Evolutionary conservation across 2,329 filamentous ascomycete genomes (phyloP).

Genomic region (Talaromyces sp.): DNA sequence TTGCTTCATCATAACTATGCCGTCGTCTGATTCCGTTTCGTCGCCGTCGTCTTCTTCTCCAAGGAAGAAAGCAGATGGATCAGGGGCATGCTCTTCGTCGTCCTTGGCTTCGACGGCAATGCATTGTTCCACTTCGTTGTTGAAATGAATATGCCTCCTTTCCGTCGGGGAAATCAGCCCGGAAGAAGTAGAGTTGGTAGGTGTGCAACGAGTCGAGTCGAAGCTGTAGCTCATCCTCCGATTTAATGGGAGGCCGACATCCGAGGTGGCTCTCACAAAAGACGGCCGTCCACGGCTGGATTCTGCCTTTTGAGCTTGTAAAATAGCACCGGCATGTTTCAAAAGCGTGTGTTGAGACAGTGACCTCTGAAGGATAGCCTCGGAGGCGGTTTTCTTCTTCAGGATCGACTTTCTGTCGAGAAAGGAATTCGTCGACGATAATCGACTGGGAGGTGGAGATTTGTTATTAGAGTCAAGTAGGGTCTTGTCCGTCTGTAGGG

Average conservation of each 20-base stretch:
- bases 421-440: slow-evolving; percentile 64
- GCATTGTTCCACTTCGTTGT: slow-evolving; percentile 91
- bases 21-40: slow-evolving; percentile 69
- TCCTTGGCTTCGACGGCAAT: slow-evolving; percentile 88
- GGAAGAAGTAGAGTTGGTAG: slow-evolving; percentile 66
- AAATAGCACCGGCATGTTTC: slow-evolving; percentile 80
- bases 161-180: slow-evolving; percentile 61
- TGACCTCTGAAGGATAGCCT: slow-evolving; percentile 87
- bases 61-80: slow-evolving; percentile 27
- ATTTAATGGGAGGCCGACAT: slow-evolving; percentile 61
- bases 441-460: slow-evolving; percentile 49
- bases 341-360: slow-evolving; percentile 82
- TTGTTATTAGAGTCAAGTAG: slow-evolving; percentile 44
- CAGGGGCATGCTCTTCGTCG: slow-evolving; percentile 55
- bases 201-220: slow-evolving; percentile 51
- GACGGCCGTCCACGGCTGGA: slow-evolving; percentile 47
- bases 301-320: slow-evolving; percentile 72
- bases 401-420: slow-evolving; percentile 81
- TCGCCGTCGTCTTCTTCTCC: slow-evolving; percentile 28
- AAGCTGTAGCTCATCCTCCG: slow-evolving; percentile 52
- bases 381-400: slow-evolving; percentile 95
- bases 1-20: slow-evolving; percentile 76
- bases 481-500: slow-evolving; percentile 68
- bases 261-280: slow-evolving; percentile 62
- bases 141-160: slow-evolving; percentile 89